These are phyloP conservation scores for Botrytis tulipae DNA, from an alignment of 2,329 filamentous ascomycete species.

Conservation along the genomic window DNA sequence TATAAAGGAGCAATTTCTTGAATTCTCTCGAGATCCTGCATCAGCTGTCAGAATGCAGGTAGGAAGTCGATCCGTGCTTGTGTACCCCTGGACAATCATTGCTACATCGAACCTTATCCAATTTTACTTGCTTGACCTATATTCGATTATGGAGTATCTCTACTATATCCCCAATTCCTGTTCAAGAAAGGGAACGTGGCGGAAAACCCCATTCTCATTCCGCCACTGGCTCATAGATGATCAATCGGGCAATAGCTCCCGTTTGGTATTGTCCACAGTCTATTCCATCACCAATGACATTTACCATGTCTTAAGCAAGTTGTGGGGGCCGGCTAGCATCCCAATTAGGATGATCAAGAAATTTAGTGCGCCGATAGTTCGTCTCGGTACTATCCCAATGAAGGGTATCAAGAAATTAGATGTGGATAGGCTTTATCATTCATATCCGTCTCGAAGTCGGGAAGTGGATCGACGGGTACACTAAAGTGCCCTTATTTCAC, in stretches of 20 bases:
- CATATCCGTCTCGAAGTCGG: neutral
- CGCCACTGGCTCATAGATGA: neutral
- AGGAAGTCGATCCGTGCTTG: neutral
- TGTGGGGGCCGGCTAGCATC: neutral
- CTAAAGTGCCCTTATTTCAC: neutral
- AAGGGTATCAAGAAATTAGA: neutral
- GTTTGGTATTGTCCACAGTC: neutral
- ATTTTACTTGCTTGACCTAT: neutral
- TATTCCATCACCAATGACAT: neutral
- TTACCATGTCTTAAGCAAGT: neutral
- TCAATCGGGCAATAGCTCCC: neutral
- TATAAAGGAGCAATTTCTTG: neutral
- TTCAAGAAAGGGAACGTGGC: neutral
- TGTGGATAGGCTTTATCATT: conserved; percentile 3
- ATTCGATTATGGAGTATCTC: neutral
- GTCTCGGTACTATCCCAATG: neutral
- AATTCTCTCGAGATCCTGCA: neutral
- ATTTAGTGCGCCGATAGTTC: neutral
- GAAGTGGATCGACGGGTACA: neutral
- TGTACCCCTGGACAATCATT: neutral
- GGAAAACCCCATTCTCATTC: neutral
- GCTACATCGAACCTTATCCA: neutral
- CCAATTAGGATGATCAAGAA: neutral
- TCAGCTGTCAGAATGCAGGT: neutral
- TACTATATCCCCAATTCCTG: neutral